Evolutionary conservation across 2,329 filamentous ascomycete species (phyloP), one percentile per base, ranked within the genome.

Genomic region (Ascochyta koolunga): DNA sequence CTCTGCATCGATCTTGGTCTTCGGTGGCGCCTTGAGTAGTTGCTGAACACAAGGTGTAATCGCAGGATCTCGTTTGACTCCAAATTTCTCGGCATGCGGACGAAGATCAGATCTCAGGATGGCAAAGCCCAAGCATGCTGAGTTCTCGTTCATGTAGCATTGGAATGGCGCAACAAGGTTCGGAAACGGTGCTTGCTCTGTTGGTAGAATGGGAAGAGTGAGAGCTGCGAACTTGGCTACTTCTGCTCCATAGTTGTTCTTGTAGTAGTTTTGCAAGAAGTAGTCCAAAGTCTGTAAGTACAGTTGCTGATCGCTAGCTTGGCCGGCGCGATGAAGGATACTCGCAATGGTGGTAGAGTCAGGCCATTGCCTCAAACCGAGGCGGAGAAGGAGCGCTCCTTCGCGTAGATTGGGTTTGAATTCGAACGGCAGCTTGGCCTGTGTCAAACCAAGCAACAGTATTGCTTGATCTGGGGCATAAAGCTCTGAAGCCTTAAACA

Each of bases 141-240:
- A 90, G 36, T 83, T 83, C 33, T 88, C 84, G 62, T 98, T 93
- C 0, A 87, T 91, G 69, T 91, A 99, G 68, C 93, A 97, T 54
- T 87, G 84, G 1, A 83, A 84, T 0, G 93, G 93, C 1, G 82
- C 77, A 1, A 91, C 89, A 24, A 96, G 79, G 32, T 80, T 78
- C 50, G 85, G 82, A 3, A 81, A 78, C n/a, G 83, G 82, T 3
- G 76, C 75, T 15, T 86, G 87, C 61, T 93, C 83, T 1, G 96
- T 77, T 1, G 93, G 93, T 32, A 98, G 77, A 53, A 82, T 81
- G 1, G 79, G 77, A 11, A 73, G 66, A 19, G 74, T 71, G 24
- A 75, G 45, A 55, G 71, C 13, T 78, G 79, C 48, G 10, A 73
- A 58, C 89, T 81, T 61, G 86, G 83, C 69, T 86, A 90, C 2